phyloP scores from a whole-genome alignment of 106 monocot genomes.

The Apostasia shenzhenica region DNA sequence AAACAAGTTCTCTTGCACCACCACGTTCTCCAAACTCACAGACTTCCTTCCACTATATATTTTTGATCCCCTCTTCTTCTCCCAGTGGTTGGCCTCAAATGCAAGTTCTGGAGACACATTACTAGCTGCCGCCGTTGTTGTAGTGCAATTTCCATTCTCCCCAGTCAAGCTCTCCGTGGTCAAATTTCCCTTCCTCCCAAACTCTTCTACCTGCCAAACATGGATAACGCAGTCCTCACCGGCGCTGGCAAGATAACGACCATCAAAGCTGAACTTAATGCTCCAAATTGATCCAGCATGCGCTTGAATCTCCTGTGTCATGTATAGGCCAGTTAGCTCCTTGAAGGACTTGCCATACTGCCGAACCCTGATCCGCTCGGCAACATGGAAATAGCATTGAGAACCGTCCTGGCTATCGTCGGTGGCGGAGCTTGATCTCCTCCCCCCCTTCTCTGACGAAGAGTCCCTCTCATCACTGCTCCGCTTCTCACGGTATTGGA shows the following conservation, averaged over 20 bases:
- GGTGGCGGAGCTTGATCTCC: conserved; percentile 68
- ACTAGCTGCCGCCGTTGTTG: conserved; percentile 21
- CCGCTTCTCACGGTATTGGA: conserved; percentile 24
- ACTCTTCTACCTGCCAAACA: conserved; percentile 40
- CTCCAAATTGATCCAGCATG: conserved; percentile 68
- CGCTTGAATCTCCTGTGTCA: conserved; percentile 59
- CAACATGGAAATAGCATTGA: conserved; percentile 19
- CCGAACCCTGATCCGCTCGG: conserved; percentile 57
- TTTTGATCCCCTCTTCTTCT: conserved; percentile 63
- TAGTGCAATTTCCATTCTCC: conserved; percentile 31
- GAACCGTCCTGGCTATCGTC: conserved; percentile 64
- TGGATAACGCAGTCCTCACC: conserved; percentile 67
- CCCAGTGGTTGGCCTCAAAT: conserved; percentile 36
- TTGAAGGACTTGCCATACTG: conserved; percentile 56
- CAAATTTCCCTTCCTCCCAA: conserved; percentile 37
- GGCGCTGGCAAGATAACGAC: conserved; percentile 45
- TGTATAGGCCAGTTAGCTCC: conserved; percentile 50
- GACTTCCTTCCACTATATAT: conserved; percentile 43
- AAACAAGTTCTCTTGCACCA: conserved; percentile 67
- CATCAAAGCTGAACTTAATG: conserved; percentile 57
- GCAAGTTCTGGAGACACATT: conserved; percentile 36
- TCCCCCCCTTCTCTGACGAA: conserved; percentile 48
- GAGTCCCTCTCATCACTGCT: conserved; percentile 58
- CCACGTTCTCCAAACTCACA: conserved; percentile 49
- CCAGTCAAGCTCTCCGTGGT: conserved; percentile 15